Evolutionary conservation across 805 yeast species (phyloP).

Genomic region (Metschnikowia santaceciliae): DNA sequence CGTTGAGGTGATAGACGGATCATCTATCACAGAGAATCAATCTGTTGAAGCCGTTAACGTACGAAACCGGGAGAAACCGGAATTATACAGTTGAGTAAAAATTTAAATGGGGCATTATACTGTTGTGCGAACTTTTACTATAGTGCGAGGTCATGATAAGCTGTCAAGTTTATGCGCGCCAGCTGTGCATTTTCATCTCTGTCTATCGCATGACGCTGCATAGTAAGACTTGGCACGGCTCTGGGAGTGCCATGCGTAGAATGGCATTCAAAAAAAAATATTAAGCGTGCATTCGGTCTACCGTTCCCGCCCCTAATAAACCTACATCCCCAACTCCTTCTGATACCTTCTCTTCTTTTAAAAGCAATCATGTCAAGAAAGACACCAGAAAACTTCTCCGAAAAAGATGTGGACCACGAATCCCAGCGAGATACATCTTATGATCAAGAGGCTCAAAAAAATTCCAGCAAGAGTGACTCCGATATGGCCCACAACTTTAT

Average conservation of each 20-base stretch:
- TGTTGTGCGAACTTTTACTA: too few relatives aligned
- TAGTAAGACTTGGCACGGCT: neutral
- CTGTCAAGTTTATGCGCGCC: neutral
- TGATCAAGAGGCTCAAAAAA: neutral
- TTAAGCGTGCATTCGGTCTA: neutral
- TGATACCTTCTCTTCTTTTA: neutral
- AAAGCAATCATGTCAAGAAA: neutral
- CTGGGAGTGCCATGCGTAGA: neutral
- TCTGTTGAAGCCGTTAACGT: conserved; percentile 9
- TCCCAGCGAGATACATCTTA: neutral
- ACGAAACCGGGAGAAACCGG: conserved; percentile 12
- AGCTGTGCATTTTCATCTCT: neutral
- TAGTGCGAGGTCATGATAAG: neutral
- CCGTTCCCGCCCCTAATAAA: neutral
- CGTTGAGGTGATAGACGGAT: conserved; percentile 13
- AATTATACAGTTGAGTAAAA: neutral
- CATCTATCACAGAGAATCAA: conserved; percentile 5
- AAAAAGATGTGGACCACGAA: conserved; percentile 1
- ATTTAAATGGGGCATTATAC: too few relatives aligned
- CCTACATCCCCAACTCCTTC: neutral
- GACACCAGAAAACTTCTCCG: neutral
- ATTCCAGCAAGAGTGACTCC: conserved; percentile 4
- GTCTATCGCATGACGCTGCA: neutral
- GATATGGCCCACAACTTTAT: conserved; percentile 14
- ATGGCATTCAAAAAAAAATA: neutral